Evolutionary conservation across 2,329 filamentous ascomycete species (phyloP).

Genomic region (Mycosphaerelloides madeirae): DNA sequence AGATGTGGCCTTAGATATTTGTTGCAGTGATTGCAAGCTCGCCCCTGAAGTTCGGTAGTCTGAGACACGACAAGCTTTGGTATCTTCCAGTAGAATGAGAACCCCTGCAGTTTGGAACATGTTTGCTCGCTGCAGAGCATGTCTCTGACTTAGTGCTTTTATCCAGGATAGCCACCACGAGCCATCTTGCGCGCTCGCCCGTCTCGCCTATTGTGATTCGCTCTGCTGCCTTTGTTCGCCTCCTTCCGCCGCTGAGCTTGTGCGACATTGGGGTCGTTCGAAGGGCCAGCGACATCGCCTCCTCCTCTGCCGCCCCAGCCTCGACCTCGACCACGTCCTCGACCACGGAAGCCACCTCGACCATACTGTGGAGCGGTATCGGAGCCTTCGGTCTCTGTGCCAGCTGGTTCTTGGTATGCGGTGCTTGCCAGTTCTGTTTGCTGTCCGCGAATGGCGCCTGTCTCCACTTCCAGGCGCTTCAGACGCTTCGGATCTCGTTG

Average conservation of each 20-base stretch:
- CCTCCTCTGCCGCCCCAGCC: conserved; percentile 38
- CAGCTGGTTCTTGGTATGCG: conserved; percentile 55
- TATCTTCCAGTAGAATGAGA: too few species aligned
- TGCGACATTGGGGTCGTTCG: conserved; percentile 67
- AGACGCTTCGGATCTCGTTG: conserved; percentile 64
- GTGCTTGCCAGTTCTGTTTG: conserved; percentile 64
- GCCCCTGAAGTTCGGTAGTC: too few species aligned
- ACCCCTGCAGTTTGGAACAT: too few species aligned
- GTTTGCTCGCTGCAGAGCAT: too few species aligned
- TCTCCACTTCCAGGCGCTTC: conserved; percentile 66
- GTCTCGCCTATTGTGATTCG: conserved; percentile 82
- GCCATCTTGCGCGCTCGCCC: conserved; percentile 60
- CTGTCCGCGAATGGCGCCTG: conserved; percentile 59
- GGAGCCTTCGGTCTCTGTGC: conserved; percentile 55
- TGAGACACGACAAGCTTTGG: too few species aligned
- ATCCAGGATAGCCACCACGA: conserved; percentile 49
- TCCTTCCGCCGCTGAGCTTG: conserved; percentile 71
- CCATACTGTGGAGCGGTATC: conserved; percentile 41
- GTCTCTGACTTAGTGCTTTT: too few species aligned
- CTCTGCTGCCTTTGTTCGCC: conserved; percentile 69
- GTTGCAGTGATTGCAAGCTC: too few species aligned
- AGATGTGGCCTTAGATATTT: too few species aligned
- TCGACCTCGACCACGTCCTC: conserved; percentile 49
- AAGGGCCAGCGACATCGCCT: conserved; percentile 58
- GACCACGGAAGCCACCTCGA: conserved; percentile 39